phyloP scores from a whole-genome alignment of 805 yeast genomes.

The Candida takata region DNA sequence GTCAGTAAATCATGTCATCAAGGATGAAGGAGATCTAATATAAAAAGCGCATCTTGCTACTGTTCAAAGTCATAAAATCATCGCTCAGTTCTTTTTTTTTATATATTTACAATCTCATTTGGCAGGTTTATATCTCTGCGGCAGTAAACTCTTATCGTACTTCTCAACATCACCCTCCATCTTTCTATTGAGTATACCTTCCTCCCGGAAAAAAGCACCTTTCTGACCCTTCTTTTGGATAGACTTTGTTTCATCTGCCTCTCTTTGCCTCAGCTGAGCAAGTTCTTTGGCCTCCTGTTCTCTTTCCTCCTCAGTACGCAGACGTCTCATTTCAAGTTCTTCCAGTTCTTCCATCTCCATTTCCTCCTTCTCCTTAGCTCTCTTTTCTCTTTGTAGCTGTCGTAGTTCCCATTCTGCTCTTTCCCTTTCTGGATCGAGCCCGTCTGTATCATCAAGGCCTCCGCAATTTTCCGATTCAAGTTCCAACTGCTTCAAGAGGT shows the following conservation, averaged over 20 bases:
- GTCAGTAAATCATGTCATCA: too few relatives aligned
- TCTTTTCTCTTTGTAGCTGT: slow-evolving; percentile 38
- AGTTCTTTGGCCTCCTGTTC: slow-evolving; percentile 10
- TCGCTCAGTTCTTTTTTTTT: neutral
- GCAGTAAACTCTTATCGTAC: slow-evolving; percentile 12
- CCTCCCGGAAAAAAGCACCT: slow-evolving; percentile 21
- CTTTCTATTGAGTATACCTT: slow-evolving; percentile 7
- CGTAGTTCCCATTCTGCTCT: slow-evolving; percentile 50
- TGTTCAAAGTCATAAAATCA: neutral
- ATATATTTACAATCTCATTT: neutral
- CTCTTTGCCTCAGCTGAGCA: slow-evolving; percentile 6
- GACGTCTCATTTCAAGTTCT: slow-evolving; percentile 19
- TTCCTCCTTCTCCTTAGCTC: slow-evolving; percentile 15
- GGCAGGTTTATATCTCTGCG: slow-evolving; percentile 9
- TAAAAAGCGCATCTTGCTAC: too few relatives aligned
- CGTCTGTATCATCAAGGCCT: slow-evolving; percentile 54
- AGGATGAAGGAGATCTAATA: too few relatives aligned
- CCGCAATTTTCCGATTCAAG: slow-evolving; percentile 21
- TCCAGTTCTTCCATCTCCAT: slow-evolving; percentile 22
- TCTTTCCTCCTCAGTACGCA: slow-evolving; percentile 20
- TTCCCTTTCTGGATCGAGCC: slow-evolving; percentile 46
- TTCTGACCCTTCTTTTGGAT: slow-evolving; percentile 2
- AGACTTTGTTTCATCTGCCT: neutral
- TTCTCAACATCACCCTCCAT: slow-evolving; percentile 15
- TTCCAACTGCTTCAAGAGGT: slow-evolving; percentile 14